Evolutionary conservation across 805 yeast species (phyloP).

Genomic region (Starmerella sirachaensis): DNA sequence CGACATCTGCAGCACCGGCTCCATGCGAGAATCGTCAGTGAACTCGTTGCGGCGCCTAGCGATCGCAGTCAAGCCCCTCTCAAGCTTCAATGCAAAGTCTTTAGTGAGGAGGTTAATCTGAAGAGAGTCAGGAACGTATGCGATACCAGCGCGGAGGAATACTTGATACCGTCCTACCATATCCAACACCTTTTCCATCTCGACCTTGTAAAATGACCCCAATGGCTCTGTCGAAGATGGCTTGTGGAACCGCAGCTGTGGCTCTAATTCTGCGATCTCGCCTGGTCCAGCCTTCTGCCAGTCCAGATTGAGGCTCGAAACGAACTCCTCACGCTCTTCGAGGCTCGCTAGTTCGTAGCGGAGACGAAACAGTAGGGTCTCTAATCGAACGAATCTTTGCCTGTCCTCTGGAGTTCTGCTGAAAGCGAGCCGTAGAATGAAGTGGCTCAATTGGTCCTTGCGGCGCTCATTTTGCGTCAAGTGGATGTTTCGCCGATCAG

Average conservation of each 20-base stretch:
- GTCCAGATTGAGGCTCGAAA: conserved; percentile 51
- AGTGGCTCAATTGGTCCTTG: conserved; percentile 90
- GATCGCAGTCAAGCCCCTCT: conserved; percentile 46
- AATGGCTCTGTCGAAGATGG: conserved; percentile 35
- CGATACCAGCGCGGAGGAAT: conserved; percentile 54
- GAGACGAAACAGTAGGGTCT: conserved; percentile 58
- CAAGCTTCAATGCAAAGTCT: conserved; percentile 51
- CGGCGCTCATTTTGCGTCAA: conserved; percentile 41
- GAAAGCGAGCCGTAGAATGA: conserved; percentile 74
- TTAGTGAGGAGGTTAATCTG: conserved; percentile 58
- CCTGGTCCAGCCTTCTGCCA: conserved; percentile 56
- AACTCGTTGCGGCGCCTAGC: conserved; percentile 68
- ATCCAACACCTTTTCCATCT: conserved; percentile 70
- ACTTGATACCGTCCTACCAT: conserved; percentile 64
- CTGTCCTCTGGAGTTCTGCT: conserved; percentile 74
- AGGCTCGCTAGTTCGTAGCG: conserved; percentile 55
- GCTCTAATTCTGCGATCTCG: conserved; percentile 44
- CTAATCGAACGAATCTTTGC: conserved; percentile 65
- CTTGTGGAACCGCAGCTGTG: conserved; percentile 33
- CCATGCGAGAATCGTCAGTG: conserved; percentile 81
- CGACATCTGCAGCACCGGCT: conserved; percentile 68
- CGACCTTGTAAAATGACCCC: conserved; percentile 47
- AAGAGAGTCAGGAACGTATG: conserved; percentile 72
- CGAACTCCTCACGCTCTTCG: conserved; percentile 58
- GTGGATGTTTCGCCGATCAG: conserved; percentile 16